phyloP scores from a whole-genome alignment of 2,329 filamentous ascomycete species.

The Aureobasidium uvarum region DNA sequence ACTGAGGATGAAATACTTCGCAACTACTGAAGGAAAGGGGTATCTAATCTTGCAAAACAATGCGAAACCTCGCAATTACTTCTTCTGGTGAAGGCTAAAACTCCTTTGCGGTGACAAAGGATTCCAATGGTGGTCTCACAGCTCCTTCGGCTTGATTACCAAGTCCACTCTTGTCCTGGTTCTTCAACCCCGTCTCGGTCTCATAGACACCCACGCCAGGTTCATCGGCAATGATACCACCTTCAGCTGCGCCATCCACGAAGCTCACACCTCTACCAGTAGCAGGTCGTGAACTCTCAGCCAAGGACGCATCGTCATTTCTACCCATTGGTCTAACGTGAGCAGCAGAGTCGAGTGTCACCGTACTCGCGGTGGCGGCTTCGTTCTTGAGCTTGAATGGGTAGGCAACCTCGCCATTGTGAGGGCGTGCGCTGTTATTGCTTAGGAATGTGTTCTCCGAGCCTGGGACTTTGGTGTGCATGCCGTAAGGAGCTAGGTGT shows the following conservation, averaged over 20 bases:
- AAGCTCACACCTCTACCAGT: neutral
- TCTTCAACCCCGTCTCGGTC: constrained; percentile 11
- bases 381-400: constrained; percentile 65
- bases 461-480: constrained; percentile 31
- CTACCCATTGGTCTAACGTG: constrained; percentile 28
- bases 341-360: constrained; percentile 55
- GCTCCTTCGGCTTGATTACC: neutral
- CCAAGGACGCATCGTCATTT: constrained; percentile 16
- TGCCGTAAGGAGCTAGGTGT: constrained; percentile 22
- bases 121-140: constrained; percentile 50
- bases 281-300: neutral
- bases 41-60: constrained; percentile 4
- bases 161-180: constrained; percentile 7
- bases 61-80: neutral
- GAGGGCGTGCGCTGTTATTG: constrained; percentile 61
- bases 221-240: constrained; percentile 8
- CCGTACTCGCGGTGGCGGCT: constrained; percentile 65
- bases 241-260: neutral
- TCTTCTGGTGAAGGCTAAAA: neutral
- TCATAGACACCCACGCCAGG: neutral
- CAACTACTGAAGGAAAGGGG: neutral
- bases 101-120: constrained; percentile 55
- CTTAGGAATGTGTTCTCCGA: constrained; percentile 49
- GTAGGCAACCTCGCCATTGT: constrained; percentile 66
- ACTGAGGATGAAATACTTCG: neutral